Conservation (phyloP, 352 stramenopile species). For the Phytopythium chamaehyphon region DNA sequence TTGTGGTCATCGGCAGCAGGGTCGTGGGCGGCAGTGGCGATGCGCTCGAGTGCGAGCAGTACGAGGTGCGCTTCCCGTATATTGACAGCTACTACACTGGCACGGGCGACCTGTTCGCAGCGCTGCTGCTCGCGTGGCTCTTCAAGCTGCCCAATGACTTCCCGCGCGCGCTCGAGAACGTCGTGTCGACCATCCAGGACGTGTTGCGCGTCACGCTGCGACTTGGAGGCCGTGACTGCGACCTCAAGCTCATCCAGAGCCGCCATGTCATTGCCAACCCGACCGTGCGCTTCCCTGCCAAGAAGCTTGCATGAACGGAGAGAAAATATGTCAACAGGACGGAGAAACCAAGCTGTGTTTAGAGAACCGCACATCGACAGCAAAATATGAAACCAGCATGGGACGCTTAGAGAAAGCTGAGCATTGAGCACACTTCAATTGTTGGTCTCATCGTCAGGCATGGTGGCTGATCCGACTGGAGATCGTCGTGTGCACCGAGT, state of each 20-base stretch:
- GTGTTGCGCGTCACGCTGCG: conserved; percentile 65
- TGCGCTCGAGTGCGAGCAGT: conserved; percentile 57
- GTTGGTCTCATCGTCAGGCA: conserved; percentile 9
- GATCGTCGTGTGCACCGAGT: conserved; percentile 45
- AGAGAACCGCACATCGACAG: not conserved
- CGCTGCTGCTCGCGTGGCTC: conserved; percentile 80
- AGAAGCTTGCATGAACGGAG: conserved; percentile 15
- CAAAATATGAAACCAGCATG: too few species aligned
- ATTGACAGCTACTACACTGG: conserved; percentile 85
- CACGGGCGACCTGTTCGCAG: conserved; percentile 79
- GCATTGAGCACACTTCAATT: not conserved
- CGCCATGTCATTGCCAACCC: conserved; percentile 66
- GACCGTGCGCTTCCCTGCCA: conserved; percentile 40
- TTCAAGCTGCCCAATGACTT: conserved; percentile 58
- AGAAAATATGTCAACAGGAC: not conserved
- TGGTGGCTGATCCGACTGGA: conserved; percentile 28
- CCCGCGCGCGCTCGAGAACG: conserved; percentile 62
- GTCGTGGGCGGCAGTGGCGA: conserved; percentile 6
- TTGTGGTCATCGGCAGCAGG: conserved; percentile 70
- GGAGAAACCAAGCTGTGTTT: not conserved
- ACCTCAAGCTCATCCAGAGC: conserved; percentile 84
- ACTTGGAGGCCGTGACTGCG: conserved; percentile 61
- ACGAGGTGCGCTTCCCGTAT: conserved; percentile 68
- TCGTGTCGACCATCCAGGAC: conserved; percentile 79
- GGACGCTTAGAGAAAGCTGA: not conserved